Base-by-base conservation (phyloP, 306 rosid genomes). In the Fragaria ananassa region DNA sequence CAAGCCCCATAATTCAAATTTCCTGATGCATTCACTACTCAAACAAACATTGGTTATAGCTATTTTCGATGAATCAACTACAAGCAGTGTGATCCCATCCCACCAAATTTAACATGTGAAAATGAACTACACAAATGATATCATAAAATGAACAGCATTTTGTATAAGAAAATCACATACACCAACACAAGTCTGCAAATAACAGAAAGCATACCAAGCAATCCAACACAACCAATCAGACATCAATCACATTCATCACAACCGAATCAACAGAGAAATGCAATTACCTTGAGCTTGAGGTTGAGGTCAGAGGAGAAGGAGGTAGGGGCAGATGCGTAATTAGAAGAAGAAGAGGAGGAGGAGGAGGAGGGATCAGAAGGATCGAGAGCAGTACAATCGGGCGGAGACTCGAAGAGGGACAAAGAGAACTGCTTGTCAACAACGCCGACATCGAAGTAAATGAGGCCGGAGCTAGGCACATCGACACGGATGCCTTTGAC, bases 361-460 rank as follows among this genome's bases (percentile, higher is more conserved):
- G 31, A 46, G 7, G 60, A 53, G 0, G 60, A 19, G 21, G 74
- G 81, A 70, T 57, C 81, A 35, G 85, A 78, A 15, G 89, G 81
- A 25, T 83, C 86, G 46, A 75, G 86, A 3, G 83, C 86, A 37
- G 83, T 80, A 68, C 96, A 93, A 88, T 86, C 90, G 8, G 92
- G 92, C 11, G 96, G 96, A 4, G 81, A 84, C 51, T 91, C 93
- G 44, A 91, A 93, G 15, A 91, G 91, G 0, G 98, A 93, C 41
- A 91, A 37, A 23, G 98, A 88, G 80, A 91, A 93, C 74, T 93
- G 98, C 83, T 93, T 93, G 58, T 91, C 93, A 0, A 93, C 93
- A n/a, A 93, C 97, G 47, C 97, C 97, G 31, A 93, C 97, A 75
- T 93, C 97, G 34, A 93, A 93, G 78, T 93, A 88, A 47, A 93